Conservation (phyloP, 176 grass and related monocot genomes). For the Typha latifolia region DNA sequence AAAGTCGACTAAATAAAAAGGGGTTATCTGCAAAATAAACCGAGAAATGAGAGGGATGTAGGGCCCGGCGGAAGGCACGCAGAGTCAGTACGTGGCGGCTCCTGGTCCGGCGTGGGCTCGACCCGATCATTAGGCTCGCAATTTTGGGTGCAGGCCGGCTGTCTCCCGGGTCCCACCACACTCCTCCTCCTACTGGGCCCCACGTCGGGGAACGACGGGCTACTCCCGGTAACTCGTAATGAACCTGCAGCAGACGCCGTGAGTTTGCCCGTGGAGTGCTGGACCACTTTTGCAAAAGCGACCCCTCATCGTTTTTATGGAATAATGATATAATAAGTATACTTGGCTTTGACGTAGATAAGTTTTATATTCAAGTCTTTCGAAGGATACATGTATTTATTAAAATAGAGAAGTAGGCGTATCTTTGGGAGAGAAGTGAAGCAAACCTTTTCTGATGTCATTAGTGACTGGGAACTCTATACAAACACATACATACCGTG, state of each 20-base stretch:
- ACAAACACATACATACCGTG: not conserved
- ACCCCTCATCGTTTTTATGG: not conserved
- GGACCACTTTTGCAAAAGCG: not conserved
- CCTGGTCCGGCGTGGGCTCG: conserved; percentile 28
- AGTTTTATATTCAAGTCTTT: not conserved
- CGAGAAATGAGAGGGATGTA: not conserved
- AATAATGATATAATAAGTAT: not conserved
- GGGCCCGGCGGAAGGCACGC: conserved; percentile 1
- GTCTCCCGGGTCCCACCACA: conserved; percentile 11
- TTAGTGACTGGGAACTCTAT: too few relatives aligned
- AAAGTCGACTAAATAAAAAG: not conserved
- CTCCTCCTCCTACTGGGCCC: not conserved
- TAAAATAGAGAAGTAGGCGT: conserved; percentile 7
- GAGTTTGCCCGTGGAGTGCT: not conserved
- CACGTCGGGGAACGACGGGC: not conserved
- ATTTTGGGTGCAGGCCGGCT: not conserved
- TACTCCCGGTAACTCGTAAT: not conserved
- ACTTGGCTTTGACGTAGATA: not conserved
- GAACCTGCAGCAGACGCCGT: not conserved
- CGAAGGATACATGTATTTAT: not conserved
- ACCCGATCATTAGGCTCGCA: conserved; percentile 23
- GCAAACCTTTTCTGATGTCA: conserved; percentile 10
- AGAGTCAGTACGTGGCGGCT: conserved; percentile 13
- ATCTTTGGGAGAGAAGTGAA: conserved; percentile 35
- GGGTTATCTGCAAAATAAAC: not conserved